A percentile compares a stretch with the other conserved stretches of the same genome.
These are phyloP conservation scores for Pneumocystis oryctolagi DNA, from an alignment of 1,139 yeast species.

Conservation along the genomic window DNA sequence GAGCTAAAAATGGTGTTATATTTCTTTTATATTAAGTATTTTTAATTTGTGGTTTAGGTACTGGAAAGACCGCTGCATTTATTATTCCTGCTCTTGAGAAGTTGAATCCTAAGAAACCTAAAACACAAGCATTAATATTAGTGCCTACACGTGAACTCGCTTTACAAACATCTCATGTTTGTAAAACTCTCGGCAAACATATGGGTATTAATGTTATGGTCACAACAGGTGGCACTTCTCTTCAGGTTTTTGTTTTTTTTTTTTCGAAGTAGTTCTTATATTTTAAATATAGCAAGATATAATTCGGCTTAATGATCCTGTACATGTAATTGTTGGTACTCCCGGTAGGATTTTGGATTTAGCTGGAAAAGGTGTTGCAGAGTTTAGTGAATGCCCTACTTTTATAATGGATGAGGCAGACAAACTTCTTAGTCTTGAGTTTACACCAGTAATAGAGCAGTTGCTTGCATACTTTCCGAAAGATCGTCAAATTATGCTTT, in stretches of 20 bases:
- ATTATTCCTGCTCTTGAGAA: constrained; percentile 75
- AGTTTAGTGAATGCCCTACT: constrained; percentile 71
- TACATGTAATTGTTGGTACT: constrained; percentile 81
- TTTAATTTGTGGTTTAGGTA: constrained; percentile 20
- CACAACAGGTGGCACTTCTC: constrained; percentile 93
- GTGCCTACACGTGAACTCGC: constrained; percentile 94
- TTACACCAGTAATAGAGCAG: constrained; percentile 76
- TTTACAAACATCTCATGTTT: constrained; percentile 93
- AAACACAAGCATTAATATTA: constrained; percentile 76
- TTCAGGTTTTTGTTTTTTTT: constrained; percentile 34
- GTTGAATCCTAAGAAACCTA: constrained; percentile 66
- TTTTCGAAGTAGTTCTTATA: neutral
- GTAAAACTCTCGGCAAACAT: constrained; percentile 92
- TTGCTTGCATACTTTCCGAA: constrained; percentile 68
- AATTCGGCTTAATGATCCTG: constrained; percentile 79
- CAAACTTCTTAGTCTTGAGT: constrained; percentile 85
- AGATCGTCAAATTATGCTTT: constrained; percentile 70
- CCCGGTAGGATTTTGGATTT: constrained; percentile 95
- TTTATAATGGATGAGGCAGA: constrained; percentile 99
- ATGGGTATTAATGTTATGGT: constrained; percentile 80
- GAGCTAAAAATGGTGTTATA: constrained; percentile 75
- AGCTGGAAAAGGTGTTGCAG: constrained; percentile 77
- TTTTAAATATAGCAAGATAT: constrained; percentile 42
- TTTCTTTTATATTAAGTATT: neutral
- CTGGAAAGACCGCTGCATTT: constrained; percentile 96